A percentile compares a stretch with the other conserved stretches of the same genome.
phyloP scores from a whole-genome alignment of 352 stramenopile genomes.

The Globisporangium apiculatum region DNA sequence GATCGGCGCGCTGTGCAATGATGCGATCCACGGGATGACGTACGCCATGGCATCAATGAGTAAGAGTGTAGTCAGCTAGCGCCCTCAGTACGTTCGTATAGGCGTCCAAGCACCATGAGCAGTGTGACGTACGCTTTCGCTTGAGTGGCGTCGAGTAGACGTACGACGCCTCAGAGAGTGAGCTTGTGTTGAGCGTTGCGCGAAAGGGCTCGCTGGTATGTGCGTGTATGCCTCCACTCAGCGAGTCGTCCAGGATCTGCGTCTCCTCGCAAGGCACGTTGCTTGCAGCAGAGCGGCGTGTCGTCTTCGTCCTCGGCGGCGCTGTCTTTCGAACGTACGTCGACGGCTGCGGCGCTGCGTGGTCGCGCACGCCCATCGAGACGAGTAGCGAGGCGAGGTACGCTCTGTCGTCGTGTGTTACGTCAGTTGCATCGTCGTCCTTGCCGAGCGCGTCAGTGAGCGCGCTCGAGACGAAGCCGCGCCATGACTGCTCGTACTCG shows the following conservation, averaged over 20 bases:
- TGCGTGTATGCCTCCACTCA: not conserved
- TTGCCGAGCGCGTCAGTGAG: slow-evolving; percentile 32
- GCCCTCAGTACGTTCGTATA: too few species aligned
- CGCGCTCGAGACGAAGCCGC: slow-evolving; percentile 25
- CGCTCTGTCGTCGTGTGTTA: slow-evolving; percentile 27
- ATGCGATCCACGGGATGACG: too few species aligned
- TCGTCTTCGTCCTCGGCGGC: not conserved
- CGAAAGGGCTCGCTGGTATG: not conserved
- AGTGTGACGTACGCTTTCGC: slow-evolving; percentile 5
- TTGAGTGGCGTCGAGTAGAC: slow-evolving; percentile 49
- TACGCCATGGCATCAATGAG: not conserved
- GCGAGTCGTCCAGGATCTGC: slow-evolving; percentile 6
- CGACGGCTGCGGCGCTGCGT: slow-evolving; percentile 1
- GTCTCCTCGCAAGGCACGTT: slow-evolving; percentile 3
- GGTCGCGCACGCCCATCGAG: slow-evolving; percentile 12
- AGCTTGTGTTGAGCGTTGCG: slow-evolving; percentile 15
- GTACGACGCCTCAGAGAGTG: slow-evolving; percentile 40
- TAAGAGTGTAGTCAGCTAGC: not conserved
- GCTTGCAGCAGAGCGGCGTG: not conserved
- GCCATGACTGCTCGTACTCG: slow-evolving; percentile 64
- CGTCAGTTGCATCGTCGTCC: slow-evolving; percentile 9
- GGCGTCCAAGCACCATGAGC: too few species aligned
- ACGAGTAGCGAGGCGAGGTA: slow-evolving; percentile 34
- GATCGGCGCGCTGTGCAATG: slow-evolving; percentile 1
- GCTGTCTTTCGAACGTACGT: not conserved